Percentiles rank a stretch among this genome's conserved stretches.
Conservation (phyloP, 345 rosid genomes). For the Anastatica hierochuntica region DNA sequence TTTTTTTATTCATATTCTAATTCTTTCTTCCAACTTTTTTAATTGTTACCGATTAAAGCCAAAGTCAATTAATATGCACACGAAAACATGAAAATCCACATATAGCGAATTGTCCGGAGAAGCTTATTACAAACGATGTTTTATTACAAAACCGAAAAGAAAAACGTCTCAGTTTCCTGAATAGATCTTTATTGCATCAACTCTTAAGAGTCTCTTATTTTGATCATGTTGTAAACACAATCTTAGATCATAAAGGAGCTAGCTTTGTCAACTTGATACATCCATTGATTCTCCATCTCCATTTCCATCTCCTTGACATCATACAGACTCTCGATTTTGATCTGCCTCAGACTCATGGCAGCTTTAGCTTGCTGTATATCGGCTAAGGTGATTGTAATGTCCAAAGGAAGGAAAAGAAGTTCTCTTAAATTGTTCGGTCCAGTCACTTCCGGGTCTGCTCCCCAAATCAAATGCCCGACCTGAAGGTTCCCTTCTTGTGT, state of each 20-base stretch:
- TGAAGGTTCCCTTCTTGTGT: slow-evolving; percentile 24
- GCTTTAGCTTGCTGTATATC: slow-evolving; percentile 8
- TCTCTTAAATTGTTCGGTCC: slow-evolving; percentile 26
- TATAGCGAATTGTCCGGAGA: too few species aligned
- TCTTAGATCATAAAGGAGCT: slow-evolving; percentile 12
- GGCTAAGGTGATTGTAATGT: neutral
- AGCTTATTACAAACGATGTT: too few species aligned
- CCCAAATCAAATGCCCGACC: slow-evolving; percentile 19
- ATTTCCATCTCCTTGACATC: slow-evolving; percentile 16
- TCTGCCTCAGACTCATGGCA: slow-evolving; percentile 1
- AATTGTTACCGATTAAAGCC: too few species aligned
- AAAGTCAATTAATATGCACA: too few species aligned
- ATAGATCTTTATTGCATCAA: too few species aligned
- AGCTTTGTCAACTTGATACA: neutral
- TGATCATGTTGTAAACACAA: slow-evolving; percentile 1
- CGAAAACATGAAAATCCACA: too few species aligned
- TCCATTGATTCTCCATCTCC: slow-evolving; percentile 12
- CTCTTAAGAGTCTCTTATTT: too few species aligned
- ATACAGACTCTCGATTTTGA: slow-evolving; percentile 10
- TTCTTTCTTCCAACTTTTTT: too few species aligned
- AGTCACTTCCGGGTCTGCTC: slow-evolving; percentile 17
- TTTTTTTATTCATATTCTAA: too few species aligned
- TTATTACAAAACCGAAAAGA: too few species aligned
- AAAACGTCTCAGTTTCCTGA: too few species aligned
- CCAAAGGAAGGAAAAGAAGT: slow-evolving; percentile 19